These are phyloP conservation scores for Leptographium radiaticola DNA, from an alignment of 2,329 filamentous ascomycete genomes.

Conservation along the genomic window DNA sequence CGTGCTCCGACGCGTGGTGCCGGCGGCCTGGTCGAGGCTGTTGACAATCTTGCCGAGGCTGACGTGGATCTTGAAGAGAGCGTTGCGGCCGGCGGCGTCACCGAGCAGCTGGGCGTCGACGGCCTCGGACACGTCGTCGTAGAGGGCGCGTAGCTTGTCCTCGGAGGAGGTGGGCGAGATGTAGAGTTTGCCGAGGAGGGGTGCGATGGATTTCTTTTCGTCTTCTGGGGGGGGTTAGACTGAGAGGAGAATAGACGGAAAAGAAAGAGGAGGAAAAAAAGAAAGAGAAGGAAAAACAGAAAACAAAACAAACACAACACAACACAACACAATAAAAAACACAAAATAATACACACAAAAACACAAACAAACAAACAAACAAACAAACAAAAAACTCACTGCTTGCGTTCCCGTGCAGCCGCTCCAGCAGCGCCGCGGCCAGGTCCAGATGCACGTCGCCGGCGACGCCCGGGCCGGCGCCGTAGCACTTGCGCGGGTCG, in stretches of 20 bases:
- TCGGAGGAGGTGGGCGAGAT: conserved; percentile 54
- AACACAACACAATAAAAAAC: conserved; percentile 8
- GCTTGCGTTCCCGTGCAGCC: conserved; percentile 50
- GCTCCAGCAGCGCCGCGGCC: conserved; percentile 64
- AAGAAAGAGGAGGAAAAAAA: not conserved
- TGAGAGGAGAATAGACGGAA: not conserved
- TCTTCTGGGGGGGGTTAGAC: conserved; percentile 43
- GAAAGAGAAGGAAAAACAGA: not conserved
- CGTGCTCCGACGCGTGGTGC: conserved; percentile 21
- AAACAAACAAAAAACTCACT: conserved; percentile 37
- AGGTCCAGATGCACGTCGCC: conserved; percentile 72
- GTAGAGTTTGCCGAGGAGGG: conserved; percentile 71
- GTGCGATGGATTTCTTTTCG: conserved; percentile 70
- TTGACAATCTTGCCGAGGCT: conserved; percentile 56
- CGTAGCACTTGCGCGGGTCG: conserved; percentile 69
- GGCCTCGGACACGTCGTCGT: conserved; percentile 44
- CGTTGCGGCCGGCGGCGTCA: conserved; percentile 49
- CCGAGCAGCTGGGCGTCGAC: conserved; percentile 48
- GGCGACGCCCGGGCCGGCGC: conserved; percentile 46
- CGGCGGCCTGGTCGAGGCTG: conserved; percentile 30
- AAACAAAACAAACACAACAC: not conserved
- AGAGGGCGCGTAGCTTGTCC: conserved; percentile 42
- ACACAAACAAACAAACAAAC: not conserved
- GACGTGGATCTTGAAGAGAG: conserved; percentile 56
- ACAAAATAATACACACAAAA: conserved; percentile 7